Percentiles rank a stretch among this genome's conserved stretches.
Evolutionary conservation across 2,329 filamentous ascomycete genomes (phyloP).

Genomic region (Xylaria sp.): DNA sequence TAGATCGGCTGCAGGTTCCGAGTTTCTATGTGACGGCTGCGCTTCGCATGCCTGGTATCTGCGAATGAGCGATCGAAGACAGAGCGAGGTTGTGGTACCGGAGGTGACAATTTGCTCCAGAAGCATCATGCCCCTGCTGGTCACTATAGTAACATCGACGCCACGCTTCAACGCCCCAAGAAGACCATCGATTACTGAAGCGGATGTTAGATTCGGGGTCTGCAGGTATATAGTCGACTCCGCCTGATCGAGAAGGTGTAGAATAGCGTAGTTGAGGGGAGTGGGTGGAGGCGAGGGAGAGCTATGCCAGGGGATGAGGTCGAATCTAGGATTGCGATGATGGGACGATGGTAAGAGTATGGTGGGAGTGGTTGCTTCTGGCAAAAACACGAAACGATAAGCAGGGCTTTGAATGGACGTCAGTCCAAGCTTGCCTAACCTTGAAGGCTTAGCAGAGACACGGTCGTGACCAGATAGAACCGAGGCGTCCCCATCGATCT

Average conservation of each 20-base stretch:
- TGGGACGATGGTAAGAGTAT: constrained; percentile 76
- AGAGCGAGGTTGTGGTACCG: constrained; percentile 71
- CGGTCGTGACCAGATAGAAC: background rate
- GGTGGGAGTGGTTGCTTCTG: constrained; percentile 47
- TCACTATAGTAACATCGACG: constrained; percentile 69
- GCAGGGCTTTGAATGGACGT: constrained; percentile 28
- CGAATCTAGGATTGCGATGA: constrained; percentile 68
- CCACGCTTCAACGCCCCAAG: constrained; percentile 65
- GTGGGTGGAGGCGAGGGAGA: constrained; percentile 59
- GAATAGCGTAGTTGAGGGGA: constrained; percentile 67
- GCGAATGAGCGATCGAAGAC: constrained; percentile 61
- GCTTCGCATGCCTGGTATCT: constrained; percentile 48
- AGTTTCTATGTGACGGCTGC: constrained; percentile 8
- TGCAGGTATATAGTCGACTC: constrained; percentile 66
- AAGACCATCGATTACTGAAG: constrained; percentile 64
- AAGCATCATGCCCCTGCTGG: constrained; percentile 71
- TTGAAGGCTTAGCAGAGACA: constrained; percentile 8
- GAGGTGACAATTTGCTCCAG: constrained; percentile 81
- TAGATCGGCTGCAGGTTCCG: constrained; percentile 37
- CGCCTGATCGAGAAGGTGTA: constrained; percentile 63
- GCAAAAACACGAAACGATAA: constrained; percentile 21
- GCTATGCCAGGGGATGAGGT: constrained; percentile 57
- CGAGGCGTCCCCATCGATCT: constrained; percentile 19
- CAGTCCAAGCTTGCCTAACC: constrained; percentile 13
- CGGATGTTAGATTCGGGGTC: constrained; percentile 77